phyloP scores from a whole-genome alignment of 1,284 basidiomycete genomes.

The Cutaneotrichosporon cutaneum region DNA sequence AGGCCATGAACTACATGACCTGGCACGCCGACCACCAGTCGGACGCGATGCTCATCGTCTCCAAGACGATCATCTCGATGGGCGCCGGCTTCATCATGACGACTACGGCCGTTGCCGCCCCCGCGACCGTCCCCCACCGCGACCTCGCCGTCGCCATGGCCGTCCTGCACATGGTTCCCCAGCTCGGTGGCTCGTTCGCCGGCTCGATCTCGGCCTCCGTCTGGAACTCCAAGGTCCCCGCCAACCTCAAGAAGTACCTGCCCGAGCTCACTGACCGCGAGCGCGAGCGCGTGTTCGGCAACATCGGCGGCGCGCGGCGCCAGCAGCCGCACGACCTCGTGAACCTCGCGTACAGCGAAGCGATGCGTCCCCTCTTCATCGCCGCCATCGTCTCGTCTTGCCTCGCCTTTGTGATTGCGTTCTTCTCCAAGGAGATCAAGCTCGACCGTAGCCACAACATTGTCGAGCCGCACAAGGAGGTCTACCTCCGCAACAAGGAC shows the following conservation, averaged over 20 bases:
- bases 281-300: slow-evolving; percentile 37
- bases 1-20: slow-evolving; percentile 18
- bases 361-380: slow-evolving; percentile 32
- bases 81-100: slow-evolving; percentile 42
- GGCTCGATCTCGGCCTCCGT: slow-evolving; percentile 42
- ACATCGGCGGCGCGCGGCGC: slow-evolving; percentile 32
- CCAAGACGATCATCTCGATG: slow-evolving; percentile 30
- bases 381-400: slow-evolving; percentile 33
- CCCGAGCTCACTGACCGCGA: slow-evolving; percentile 32
- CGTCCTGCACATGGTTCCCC: slow-evolving; percentile 50
- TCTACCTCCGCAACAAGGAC: slow-evolving; percentile 30
- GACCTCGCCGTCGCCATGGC: slow-evolving; percentile 52
- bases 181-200: slow-evolving; percentile 51
- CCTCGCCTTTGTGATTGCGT: slow-evolving; percentile 33
- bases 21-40: slow-evolving; percentile 8
- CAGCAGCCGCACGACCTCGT: slow-evolving; percentile 39
- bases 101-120: slow-evolving; percentile 48
- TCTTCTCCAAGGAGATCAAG: slow-evolving; percentile 36
- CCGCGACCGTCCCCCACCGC: slow-evolving; percentile 50
- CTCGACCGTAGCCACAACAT: slow-evolving; percentile 39
- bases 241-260: slow-evolving; percentile 33
- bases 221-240: slow-evolving; percentile 41
- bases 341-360: slow-evolving; percentile 37
- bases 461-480: slow-evolving; percentile 35
- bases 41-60: slow-evolving; percentile 40